A percentile compares a stretch with the other conserved stretches of the same genome.
Evolutionary conservation across 106 monocot genomes (phyloP).

Genomic region (Hemerocallis citrina): DNA sequence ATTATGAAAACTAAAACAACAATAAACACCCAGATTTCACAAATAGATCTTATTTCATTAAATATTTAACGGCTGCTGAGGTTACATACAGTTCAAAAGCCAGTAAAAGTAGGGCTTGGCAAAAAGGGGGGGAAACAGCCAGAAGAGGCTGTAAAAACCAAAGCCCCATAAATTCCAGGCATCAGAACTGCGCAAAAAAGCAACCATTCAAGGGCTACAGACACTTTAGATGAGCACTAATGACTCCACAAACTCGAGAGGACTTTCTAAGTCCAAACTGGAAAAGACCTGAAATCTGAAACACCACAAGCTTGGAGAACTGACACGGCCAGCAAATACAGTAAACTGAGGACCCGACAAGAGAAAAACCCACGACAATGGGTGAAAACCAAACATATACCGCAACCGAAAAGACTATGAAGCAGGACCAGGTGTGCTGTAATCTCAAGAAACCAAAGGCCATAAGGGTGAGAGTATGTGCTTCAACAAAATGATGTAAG

Average conservation of each 20-base stretch:
- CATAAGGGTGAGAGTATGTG: constrained; percentile 18
- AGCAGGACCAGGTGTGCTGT: constrained; percentile 12
- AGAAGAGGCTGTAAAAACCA: constrained; percentile 26
- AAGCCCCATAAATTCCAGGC: constrained; percentile 21
- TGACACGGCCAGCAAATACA: constrained; percentile 8
- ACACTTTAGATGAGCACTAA: neutral
- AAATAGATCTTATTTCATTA: constrained; percentile 2
- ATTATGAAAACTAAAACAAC: too few species aligned
- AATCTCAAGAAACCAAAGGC: constrained; percentile 23
- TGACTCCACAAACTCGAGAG: neutral
- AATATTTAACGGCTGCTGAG: constrained; percentile 4
- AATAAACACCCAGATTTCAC: neutral
- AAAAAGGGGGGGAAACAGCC: constrained; percentile 13
- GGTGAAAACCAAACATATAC: constrained; percentile 4
- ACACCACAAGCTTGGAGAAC: constrained; percentile 1
- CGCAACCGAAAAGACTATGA: neutral
- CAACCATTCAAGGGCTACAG: constrained; percentile 19
- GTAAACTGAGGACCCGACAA: constrained; percentile 17
- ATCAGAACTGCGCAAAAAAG: constrained; percentile 42
- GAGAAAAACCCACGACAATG: constrained; percentile 11
- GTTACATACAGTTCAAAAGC: constrained; percentile 13
- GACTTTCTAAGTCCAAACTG: constrained; percentile 7
- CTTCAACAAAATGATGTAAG: constrained; percentile 16
- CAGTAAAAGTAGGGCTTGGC: constrained; percentile 9
- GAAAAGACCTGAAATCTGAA: constrained; percentile 11